A percentile compares a stretch with the other conserved stretches of the same genome.
phyloP scores from a whole-genome alignment of 163 green algal species.

The Volvox carteri region DNA sequence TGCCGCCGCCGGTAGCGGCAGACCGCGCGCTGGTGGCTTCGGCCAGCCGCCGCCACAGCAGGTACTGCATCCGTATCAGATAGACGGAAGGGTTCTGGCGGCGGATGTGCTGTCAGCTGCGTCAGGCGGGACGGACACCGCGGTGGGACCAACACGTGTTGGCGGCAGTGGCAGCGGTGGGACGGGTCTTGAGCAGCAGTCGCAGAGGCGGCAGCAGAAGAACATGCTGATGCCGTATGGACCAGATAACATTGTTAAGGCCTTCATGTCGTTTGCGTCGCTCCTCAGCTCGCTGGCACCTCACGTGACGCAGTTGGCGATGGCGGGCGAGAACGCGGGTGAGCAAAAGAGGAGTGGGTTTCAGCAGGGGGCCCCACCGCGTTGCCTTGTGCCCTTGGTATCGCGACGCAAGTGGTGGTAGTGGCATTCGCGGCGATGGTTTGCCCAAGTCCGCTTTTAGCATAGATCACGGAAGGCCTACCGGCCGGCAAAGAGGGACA shows the following conservation, averaged over 20 bases:
- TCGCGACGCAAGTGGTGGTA: no score
- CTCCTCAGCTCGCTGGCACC: constrained; percentile 10
- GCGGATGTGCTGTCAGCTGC: neutral
- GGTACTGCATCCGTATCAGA: constrained; percentile 43
- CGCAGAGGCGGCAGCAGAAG: constrained; percentile 10
- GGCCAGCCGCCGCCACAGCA: neutral
- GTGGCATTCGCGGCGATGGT: no score
- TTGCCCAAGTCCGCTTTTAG: no score
- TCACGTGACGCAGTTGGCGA: constrained; percentile 30
- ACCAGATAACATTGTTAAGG: neutral
- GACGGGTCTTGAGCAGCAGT: neutral
- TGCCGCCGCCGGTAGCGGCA: neutral
- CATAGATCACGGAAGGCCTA: no score
- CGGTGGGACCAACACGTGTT: neutral
- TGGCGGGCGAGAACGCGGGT: constrained; percentile 45
- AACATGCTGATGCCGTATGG: neutral
- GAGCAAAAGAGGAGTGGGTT: no score
- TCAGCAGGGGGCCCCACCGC: no score
- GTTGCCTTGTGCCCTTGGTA: no score
- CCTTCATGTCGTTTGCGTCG: constrained; percentile 2
- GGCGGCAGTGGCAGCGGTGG: neutral
- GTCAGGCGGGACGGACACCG: no score
- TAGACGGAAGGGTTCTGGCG: constrained; percentile 10
- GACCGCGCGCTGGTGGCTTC: no score
- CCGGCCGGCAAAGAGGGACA: no score